These are phyloP conservation scores for Eustoma russellianum DNA, from an alignment of 257 asterid genomes.

Conservation along the genomic window DNA sequence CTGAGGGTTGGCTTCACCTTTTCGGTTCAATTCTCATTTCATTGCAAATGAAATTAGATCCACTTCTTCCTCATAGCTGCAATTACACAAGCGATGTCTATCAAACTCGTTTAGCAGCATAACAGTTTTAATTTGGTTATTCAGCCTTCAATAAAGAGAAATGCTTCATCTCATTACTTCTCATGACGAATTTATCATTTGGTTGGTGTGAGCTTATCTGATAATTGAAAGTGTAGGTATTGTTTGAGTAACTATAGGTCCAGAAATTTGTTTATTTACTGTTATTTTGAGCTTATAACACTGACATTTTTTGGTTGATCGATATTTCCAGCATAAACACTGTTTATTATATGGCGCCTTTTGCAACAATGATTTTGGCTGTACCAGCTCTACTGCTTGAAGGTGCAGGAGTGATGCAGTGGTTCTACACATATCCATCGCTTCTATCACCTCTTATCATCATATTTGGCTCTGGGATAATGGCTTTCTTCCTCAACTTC, in stretches of 20 bases:
- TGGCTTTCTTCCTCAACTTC: slow-evolving; percentile 74
- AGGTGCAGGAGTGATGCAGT: slow-evolving; percentile 51
- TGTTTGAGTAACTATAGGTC: neutral
- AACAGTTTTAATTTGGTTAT: too few species aligned
- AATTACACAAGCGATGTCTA: too few species aligned
- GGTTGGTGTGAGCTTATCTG: too few species aligned
- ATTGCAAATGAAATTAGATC: too few species aligned
- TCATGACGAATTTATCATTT: too few species aligned
- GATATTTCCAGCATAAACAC: slow-evolving; percentile 57
- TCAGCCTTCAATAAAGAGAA: too few species aligned
- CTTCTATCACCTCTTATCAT: slow-evolving; percentile 44
- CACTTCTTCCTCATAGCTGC: too few species aligned
- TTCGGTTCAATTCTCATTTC: too few species aligned
- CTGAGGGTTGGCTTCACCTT: too few species aligned
- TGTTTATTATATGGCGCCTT: slow-evolving; percentile 79
- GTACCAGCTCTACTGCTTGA: slow-evolving; percentile 57
- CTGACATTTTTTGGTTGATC: neutral
- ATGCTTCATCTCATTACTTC: too few species aligned
- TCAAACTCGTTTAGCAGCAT: too few species aligned
- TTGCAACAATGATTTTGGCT: slow-evolving; percentile 71
- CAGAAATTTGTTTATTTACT: neutral
- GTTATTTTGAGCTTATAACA: neutral
- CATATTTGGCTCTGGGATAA: slow-evolving; percentile 64
- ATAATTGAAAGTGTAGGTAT: too few species aligned
- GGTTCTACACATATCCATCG: slow-evolving; percentile 45